Evolutionary conservation across 305 asterid genomes (phyloP), one percentile per base, ranked within the genome.

Genomic region (Euphrasia arctica): DNA sequence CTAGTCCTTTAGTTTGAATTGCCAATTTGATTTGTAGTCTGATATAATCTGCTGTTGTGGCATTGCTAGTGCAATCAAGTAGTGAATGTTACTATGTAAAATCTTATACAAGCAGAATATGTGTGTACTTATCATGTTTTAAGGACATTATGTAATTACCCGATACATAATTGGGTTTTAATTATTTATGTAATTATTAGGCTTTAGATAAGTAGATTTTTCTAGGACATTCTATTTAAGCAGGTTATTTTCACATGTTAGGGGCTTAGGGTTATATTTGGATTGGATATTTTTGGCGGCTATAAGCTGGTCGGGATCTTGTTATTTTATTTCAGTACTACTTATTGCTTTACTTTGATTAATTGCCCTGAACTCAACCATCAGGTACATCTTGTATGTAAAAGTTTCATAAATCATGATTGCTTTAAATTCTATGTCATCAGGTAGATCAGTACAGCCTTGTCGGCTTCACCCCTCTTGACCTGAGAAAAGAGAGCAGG

Each of bases 371-470:
- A 6, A 39, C 43, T 39, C 43, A 8, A 8, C 9, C 43, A 39
- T 8, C 43, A 6, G 43, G 3, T 7, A 58, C 63, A 34, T 60
- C 29, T 27, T 41, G n/a, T 63, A 25, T 28, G 52, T 60, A 28
- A 60, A 64, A 60, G n/a, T 60, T 67, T 32, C 8, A 10, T 59
- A 18, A 18, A 18, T 18, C 22, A 18, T 18, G 62, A 66, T 57
- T 60, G 54, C 34, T 64, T 3, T 4, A 22, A 22, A 22, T 65
- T 43, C 29, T 66, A 18, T 69, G 67, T 49, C 62, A 66, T 75
- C 79, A 93, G 97, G 95, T 90, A 65, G 96, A 90, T 70, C 95
- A 83, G 77, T 90, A 83, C 79, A 86, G 94, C 83, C 90, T 93
- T 96, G 97, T 93, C 70, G 83, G 83, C 86, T 93, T 93, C 72